phyloP scores from a whole-genome alignment of 371 early-diverging fungal genomes.

The Capillidium heterosporum region DNA sequence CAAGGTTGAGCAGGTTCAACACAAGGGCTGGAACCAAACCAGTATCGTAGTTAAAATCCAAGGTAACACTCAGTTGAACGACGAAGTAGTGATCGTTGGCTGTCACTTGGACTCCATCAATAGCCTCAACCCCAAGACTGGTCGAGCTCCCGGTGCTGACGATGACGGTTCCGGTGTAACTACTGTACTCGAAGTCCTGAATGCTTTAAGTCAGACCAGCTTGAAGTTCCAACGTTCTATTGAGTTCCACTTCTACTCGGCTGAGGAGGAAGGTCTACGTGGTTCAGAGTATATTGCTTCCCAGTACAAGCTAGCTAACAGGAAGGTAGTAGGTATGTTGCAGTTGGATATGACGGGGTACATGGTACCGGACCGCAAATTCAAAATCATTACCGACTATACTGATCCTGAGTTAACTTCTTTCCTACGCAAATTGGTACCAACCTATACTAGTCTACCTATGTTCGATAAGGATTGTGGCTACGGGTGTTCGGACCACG shows the following conservation, averaged over 20 bases:
- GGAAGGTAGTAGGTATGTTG: conserved; percentile 50
- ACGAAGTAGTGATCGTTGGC: conserved; percentile 57
- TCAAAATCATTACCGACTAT: conserved; percentile 66
- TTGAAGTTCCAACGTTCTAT: conserved; percentile 64
- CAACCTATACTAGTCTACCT: conserved; percentile 8
- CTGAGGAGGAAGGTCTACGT: conserved; percentile 73
- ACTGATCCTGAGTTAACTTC: conserved; percentile 44
- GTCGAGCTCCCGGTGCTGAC: conserved; percentile 64
- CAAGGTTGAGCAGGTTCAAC: conserved; percentile 50
- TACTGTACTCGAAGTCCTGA: conserved; percentile 73
- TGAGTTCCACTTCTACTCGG: conserved; percentile 92
- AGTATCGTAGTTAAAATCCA: conserved; percentile 47
- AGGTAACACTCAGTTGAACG: conserved; percentile 23
- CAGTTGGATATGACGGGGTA: conserved; percentile 74
- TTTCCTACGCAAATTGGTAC: conserved; percentile 30
- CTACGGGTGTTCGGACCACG: conserved; percentile 66
- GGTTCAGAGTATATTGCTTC: conserved; percentile 73
- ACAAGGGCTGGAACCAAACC: conserved; percentile 46
- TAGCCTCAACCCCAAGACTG: conserved; percentile 55
- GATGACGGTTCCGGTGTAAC: conserved; percentile 81
- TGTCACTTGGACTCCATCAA: conserved; percentile 88
- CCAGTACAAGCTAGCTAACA: conserved; percentile 32
- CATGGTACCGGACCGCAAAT: conserved; percentile 30
- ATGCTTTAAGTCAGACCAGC: conserved; percentile 37
- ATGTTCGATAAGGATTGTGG: conserved; percentile 32